Evolutionary conservation across 2,329 filamentous ascomycete species (phyloP).

Genomic region (Alternaria triticimaculans): DNA sequence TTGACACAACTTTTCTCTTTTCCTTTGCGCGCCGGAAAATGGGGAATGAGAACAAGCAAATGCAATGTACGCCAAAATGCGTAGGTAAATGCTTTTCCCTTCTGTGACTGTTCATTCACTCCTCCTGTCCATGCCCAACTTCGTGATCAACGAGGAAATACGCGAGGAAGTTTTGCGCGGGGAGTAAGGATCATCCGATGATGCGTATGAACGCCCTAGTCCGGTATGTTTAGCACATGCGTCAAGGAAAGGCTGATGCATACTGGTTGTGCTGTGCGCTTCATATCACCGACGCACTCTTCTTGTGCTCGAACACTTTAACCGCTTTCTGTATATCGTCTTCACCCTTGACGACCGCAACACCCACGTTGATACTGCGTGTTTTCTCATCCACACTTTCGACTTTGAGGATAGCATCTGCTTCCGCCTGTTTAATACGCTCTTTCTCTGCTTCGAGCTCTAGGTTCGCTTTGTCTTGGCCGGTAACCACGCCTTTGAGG

Average conservation of each 20-base stretch:
- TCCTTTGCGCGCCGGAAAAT: neutral
- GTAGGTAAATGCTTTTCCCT: neutral
- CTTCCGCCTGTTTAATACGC: slow-evolving; percentile 1
- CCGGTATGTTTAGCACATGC: neutral
- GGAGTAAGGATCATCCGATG: neutral
- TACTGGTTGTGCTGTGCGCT: neutral
- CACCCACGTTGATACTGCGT: slow-evolving; percentile 5
- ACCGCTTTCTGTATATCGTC: slow-evolving; percentile 3
- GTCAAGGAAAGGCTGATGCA: neutral
- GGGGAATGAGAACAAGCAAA: neutral
- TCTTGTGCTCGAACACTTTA: slow-evolving; percentile 3
- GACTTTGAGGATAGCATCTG: slow-evolving; percentile 5
- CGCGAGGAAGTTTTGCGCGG: neutral
- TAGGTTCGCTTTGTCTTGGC: slow-evolving; percentile 32
- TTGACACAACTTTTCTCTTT: neutral
- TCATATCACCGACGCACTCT: slow-evolving; percentile 9
- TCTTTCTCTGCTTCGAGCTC: slow-evolving; percentile 21
- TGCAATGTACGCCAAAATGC: neutral
- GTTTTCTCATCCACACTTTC: slow-evolving; percentile 1
- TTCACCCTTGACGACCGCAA: slow-evolving; percentile 5
- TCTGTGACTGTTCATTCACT: neutral
- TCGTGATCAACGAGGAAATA: neutral
- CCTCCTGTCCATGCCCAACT: neutral
- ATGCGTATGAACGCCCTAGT: neutral
- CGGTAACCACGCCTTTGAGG: slow-evolving; percentile 43